Conservation (phyloP, 228 moss, liverwort and hornwort species). For the Sphagnum magellanicum region DNA sequence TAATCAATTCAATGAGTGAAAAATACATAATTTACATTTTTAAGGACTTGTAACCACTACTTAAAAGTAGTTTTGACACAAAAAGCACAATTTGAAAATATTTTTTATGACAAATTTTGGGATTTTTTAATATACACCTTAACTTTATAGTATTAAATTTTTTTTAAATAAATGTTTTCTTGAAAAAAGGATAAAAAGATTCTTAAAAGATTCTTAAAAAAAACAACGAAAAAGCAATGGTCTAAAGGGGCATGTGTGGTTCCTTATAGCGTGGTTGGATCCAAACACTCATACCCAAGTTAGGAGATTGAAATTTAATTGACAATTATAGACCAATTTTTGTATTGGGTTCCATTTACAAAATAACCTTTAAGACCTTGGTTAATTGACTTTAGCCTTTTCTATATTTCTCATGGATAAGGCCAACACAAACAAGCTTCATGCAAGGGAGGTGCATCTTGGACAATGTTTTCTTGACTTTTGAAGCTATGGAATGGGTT, state of each 20-base stretch:
- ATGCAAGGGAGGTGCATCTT: background rate
- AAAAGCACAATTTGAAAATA: too few species aligned
- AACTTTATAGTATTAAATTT: too few species aligned
- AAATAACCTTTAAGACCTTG: background rate
- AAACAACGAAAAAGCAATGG: background rate
- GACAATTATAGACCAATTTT: background rate
- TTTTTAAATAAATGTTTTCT: too few species aligned
- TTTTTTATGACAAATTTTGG: too few species aligned
- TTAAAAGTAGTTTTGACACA: too few species aligned
- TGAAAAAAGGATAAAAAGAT: too few species aligned
- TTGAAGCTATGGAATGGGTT: background rate
- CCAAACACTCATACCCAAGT: background rate
- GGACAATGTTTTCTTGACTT: background rate
- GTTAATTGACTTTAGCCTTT: background rate
- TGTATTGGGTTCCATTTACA: background rate
- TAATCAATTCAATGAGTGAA: too few species aligned
- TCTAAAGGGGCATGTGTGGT: too few species aligned
- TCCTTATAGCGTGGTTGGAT: background rate
- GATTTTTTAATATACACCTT: too few species aligned
- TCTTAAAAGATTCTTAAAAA: background rate
- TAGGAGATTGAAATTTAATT: background rate
- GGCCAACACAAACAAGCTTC: background rate
- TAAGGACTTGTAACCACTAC: too few species aligned
- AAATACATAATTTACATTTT: too few species aligned
- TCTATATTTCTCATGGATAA: background rate